Evolutionary conservation across 768 basidiomycete genomes (phyloP).

Genomic region (Dentipellis fragilis): DNA sequence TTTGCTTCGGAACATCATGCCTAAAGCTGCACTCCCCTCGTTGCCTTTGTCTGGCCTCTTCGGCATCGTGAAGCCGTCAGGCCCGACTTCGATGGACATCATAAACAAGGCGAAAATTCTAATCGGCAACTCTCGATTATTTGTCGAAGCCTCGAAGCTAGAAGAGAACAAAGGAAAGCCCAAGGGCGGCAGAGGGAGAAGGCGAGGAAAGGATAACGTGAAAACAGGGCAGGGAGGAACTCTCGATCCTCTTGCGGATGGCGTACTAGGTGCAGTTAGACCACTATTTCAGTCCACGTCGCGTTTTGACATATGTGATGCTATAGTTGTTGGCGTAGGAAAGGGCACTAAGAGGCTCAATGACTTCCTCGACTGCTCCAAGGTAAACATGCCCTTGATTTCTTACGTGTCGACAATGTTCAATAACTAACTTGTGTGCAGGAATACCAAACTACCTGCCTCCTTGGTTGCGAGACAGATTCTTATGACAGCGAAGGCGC

Average conservation of each 20-base stretch:
- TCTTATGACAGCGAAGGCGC: conserved; percentile 88
- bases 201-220: conserved; percentile 32
- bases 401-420: too few species aligned
- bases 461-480: conserved; percentile 92
- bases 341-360: conserved; percentile 82
- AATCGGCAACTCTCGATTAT: conserved; percentile 67
- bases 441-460: conserved; percentile 87
- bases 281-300: not conserved
- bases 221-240: conserved; percentile 95
- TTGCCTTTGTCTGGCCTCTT: conserved; percentile 76
- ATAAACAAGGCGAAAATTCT: conserved; percentile 80
- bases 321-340: conserved; percentile 76
- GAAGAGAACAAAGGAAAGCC: conserved; percentile 39
- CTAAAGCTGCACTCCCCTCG: conserved; percentile 42
- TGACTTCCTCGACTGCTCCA: conserved; percentile 80
- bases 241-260: conserved; percentile 92
- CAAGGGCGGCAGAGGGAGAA: conserved; percentile 24
- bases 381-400: conserved; percentile 37
- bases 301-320: conserved; percentile 3
- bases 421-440: conserved; percentile 19
- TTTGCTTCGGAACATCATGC: conserved; percentile 36
- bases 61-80: conserved; percentile 85
- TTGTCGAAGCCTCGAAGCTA: conserved; percentile 49
- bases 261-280: conserved; percentile 61
- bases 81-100: conserved; percentile 85